These are phyloP conservation scores for Ramaria rubella DNA, from an alignment of 768 basidiomycete species.

Conservation along the genomic window DNA sequence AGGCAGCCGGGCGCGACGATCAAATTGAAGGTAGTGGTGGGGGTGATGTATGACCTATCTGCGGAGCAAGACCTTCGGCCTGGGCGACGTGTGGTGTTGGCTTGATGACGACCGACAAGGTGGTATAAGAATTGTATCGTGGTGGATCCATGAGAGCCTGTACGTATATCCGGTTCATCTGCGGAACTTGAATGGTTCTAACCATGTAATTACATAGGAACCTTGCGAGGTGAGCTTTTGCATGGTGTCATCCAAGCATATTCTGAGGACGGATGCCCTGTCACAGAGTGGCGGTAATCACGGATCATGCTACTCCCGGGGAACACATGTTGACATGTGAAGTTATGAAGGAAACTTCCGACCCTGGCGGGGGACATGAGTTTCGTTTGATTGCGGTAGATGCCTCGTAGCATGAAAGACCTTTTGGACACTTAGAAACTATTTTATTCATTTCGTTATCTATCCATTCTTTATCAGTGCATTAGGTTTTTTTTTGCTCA, in stretches of 20 bases:
- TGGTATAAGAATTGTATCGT: background rate
- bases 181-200: background rate
- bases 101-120: conserved; percentile 5
- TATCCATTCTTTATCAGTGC: too few species aligned
- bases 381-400: conserved; percentile 9
- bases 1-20: conserved; percentile 2
- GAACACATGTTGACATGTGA: conserved; percentile 6
- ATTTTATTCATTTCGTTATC: too few species aligned
- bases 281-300: background rate
- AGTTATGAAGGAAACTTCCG: conserved; percentile 1
- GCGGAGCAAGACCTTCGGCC: conserved; percentile 7
- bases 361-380: conserved; percentile 8
- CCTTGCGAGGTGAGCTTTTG: background rate
- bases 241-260: too few species aligned
- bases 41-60: conserved; percentile 11
- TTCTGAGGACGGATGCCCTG: too few species aligned
- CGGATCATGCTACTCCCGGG: background rate
- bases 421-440: too few species aligned
- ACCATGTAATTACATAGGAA: background rate
- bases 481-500: too few species aligned
- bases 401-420: conserved; percentile 1
- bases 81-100: conserved; percentile 12
- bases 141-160: conserved; percentile 3
- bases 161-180: background rate
- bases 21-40: conserved; percentile 9